Conservation (phyloP, 345 rosid species). For the Eucalyptus regnans region DNA sequence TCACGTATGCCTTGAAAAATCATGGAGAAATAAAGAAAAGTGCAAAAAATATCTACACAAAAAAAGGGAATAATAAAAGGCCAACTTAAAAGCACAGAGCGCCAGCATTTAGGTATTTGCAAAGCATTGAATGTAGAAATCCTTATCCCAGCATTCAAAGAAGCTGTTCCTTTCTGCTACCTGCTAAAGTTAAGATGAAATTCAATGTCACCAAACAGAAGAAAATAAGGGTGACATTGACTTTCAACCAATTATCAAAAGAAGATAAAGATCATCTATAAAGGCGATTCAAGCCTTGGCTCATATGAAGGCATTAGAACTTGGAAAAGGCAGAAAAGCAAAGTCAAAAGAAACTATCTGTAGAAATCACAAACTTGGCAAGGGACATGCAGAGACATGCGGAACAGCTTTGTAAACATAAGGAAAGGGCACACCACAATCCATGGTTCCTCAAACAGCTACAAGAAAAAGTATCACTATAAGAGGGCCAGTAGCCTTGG, state of each 20-base stretch:
- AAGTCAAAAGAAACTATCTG: background rate
- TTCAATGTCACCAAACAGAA: background rate
- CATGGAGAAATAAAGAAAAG: background rate
- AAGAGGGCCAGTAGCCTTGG: background rate
- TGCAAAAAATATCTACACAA: background rate
- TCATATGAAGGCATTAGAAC: background rate
- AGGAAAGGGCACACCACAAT: background rate
- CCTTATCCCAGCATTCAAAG: background rate
- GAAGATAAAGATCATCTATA: background rate
- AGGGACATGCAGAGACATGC: background rate
- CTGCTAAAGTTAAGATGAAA: background rate
- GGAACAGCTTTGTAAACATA: background rate
- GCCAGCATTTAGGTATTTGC: background rate
- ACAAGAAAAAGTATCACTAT: background rate
- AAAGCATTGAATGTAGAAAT: background rate
- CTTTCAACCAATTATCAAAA: background rate
- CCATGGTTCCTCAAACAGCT: background rate
- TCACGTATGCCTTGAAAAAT: background rate
- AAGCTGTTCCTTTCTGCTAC: background rate
- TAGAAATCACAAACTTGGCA: background rate
- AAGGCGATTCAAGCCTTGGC: background rate
- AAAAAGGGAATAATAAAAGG: background rate
- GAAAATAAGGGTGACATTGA: background rate
- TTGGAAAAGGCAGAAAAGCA: background rate
- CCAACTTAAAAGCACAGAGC: background rate